Conservation (phyloP, 2,329 filamentous ascomycete species). For the Xylaria hypoxylon region DNA sequence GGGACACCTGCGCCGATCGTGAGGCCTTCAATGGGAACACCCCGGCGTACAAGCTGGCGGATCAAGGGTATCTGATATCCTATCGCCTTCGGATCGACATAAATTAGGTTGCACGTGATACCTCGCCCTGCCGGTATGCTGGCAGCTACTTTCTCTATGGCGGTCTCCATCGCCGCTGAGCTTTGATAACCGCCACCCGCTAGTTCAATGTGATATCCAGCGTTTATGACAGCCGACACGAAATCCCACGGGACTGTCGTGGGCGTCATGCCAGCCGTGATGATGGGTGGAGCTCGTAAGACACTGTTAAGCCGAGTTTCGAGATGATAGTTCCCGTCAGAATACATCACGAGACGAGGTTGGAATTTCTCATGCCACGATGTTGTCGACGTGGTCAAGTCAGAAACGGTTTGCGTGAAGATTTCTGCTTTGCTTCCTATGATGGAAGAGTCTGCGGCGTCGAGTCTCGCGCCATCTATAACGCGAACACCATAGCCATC, state of each 20-base stretch:
- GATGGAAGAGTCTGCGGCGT: slow-evolving; percentile 63
- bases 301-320: slow-evolving; percentile 96
- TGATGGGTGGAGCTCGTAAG: slow-evolving; percentile 83
- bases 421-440: slow-evolving; percentile 98
- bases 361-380: slow-evolving; percentile 98
- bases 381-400: slow-evolving; percentile 91
- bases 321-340: slow-evolving; percentile 87
- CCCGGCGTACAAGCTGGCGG: slow-evolving; percentile 81
- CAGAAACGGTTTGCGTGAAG: slow-evolving; percentile 93
- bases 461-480: slow-evolving; percentile 35
- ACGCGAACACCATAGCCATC: slow-evolving; percentile 36
- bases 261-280: slow-evolving; percentile 95
- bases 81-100: slow-evolving; percentile 90
- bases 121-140: slow-evolving; percentile 85
- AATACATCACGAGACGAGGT: slow-evolving; percentile 89
- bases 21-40: slow-evolving; percentile 89
- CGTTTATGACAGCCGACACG: slow-evolving; percentile 90
- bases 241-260: slow-evolving; percentile 92
- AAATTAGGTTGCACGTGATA: slow-evolving; percentile 91
- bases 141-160: slow-evolving; percentile 86
- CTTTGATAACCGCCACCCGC: slow-evolving; percentile 91
- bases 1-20: slow-evolving; percentile 94
- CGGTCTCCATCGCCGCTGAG: slow-evolving; percentile 82
- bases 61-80: slow-evolving; percentile 91
- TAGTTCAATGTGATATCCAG: slow-evolving; percentile 91